Percentiles rank a stretch among this genome's conserved stretches.
Conservation (phyloP, 2,329 filamentous ascomycete genomes). For the Raffaelea deltoideospora region DNA sequence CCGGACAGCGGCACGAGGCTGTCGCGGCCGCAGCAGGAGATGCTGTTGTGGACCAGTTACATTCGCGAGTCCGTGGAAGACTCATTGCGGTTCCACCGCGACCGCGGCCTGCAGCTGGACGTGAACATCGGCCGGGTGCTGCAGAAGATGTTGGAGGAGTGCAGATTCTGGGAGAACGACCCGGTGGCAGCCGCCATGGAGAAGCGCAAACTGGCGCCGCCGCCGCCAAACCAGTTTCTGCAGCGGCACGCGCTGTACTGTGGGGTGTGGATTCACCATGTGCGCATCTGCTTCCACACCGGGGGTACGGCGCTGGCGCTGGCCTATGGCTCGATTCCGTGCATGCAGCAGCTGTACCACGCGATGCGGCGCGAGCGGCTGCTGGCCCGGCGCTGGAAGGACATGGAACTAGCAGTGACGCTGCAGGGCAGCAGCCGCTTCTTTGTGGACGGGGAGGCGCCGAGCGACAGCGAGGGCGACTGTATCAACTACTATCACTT, state of each 20-base stretch:
- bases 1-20: conserved; percentile 1
- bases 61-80: conserved; percentile 13
- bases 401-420: conserved; percentile 21
- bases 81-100: conserved; percentile 16
- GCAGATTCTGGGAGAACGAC: background rate
- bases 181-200: background rate
- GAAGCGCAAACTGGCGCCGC: background rate
- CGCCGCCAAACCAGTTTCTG: background rate
- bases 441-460: conserved; percentile 21
- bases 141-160: background rate
- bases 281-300: conserved; percentile 17
- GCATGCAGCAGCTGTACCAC: conserved; percentile 25
- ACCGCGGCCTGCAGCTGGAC: conserved; percentile 12
- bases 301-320: conserved; percentile 18
- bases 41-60: conserved; percentile 6
- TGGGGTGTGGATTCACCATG: conserved; percentile 21
- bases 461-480: conserved; percentile 17
- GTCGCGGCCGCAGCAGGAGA: conserved; percentile 2
- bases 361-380: conserved; percentile 17
- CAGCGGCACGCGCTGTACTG: conserved; percentile 15
- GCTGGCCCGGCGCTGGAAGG: conserved; percentile 16
- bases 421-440: conserved; percentile 18
- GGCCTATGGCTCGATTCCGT: conserved; percentile 23
- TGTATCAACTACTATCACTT: conserved; percentile 21
- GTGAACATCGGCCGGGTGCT: conserved; percentile 14